These are phyloP conservation scores for Butyriboletus appendiculatus DNA, from an alignment of 1,284 basidiomycete genomes.

Conservation along the genomic window DNA sequence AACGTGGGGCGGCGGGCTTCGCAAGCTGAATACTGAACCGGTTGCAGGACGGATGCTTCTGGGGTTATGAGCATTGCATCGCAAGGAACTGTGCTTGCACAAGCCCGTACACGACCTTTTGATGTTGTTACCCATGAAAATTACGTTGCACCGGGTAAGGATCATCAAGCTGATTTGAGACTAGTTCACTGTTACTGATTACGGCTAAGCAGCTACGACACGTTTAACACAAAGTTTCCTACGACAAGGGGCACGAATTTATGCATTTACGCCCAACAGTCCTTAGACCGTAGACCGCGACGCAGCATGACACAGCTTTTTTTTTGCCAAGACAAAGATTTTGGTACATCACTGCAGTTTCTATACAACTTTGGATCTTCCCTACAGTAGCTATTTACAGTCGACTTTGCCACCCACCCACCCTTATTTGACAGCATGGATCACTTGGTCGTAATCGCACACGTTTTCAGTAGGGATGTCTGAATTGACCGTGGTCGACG, in stretches of 20 bases:
- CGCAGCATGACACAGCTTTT: slow-evolving; percentile 1
- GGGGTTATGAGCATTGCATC: slow-evolving; percentile 49
- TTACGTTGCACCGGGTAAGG: slow-evolving; percentile 81
- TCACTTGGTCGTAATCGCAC: slow-evolving; percentile 22
- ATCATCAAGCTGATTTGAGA: slow-evolving; percentile 20
- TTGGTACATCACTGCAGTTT: slow-evolving; percentile 18
- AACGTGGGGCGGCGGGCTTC: slow-evolving; percentile 14
- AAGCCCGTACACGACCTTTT: slow-evolving; percentile 70
- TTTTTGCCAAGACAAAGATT: background rate
- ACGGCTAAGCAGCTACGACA: slow-evolving; percentile 35
- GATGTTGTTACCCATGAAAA: slow-evolving; percentile 70
- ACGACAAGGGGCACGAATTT: slow-evolving; percentile 78
- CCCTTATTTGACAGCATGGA: slow-evolving; percentile 15
- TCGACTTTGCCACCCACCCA: slow-evolving; percentile 11
- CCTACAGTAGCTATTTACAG: slow-evolving; percentile 27
- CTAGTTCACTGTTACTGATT: slow-evolving; percentile 23
- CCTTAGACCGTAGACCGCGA: slow-evolving; percentile 34
- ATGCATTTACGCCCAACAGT: slow-evolving; percentile 45
- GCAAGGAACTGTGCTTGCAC: slow-evolving; percentile 61
- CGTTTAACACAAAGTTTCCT: slow-evolving; percentile 65
- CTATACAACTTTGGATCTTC: slow-evolving; percentile 32
- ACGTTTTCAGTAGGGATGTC: slow-evolving; percentile 14
- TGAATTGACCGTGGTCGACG: background rate
- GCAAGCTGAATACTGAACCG: slow-evolving; percentile 24
- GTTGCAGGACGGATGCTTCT: slow-evolving; percentile 51